A percentile compares a stretch with the other conserved stretches of the same genome.
Evolutionary conservation across 768 basidiomycete genomes (phyloP).

Genomic region (Boletus pseudopeckii): DNA sequence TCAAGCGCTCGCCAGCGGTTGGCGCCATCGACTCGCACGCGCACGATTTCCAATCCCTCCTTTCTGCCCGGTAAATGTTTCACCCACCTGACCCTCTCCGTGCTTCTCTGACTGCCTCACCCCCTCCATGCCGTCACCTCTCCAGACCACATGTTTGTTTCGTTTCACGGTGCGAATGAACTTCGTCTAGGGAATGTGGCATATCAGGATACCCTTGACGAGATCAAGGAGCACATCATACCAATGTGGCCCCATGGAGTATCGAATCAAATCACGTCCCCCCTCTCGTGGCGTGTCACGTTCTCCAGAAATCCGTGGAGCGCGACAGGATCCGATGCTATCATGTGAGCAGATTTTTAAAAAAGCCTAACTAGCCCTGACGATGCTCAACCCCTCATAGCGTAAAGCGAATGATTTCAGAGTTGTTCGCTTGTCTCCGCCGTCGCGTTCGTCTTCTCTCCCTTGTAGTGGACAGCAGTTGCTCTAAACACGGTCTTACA

Average conservation of each 20-base stretch:
- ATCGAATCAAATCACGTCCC: slow-evolving; percentile 39
- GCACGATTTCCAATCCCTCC: slow-evolving; percentile 36
- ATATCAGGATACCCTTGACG: slow-evolving; percentile 55
- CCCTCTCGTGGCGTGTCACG: slow-evolving; percentile 52
- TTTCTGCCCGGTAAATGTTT: slow-evolving; percentile 29
- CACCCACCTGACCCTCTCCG: neutral
- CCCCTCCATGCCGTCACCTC: slow-evolving; percentile 20
- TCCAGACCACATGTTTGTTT: slow-evolving; percentile 70
- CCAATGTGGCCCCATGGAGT: slow-evolving; percentile 69
- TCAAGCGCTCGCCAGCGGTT: slow-evolving; percentile 35
- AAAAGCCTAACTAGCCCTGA: neutral
- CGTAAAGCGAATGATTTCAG: slow-evolving; percentile 57
- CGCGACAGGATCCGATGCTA: slow-evolving; percentile 48
- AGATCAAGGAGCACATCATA: slow-evolving; percentile 54
- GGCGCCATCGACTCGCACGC: slow-evolving; percentile 32
- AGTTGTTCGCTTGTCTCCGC: slow-evolving; percentile 59
- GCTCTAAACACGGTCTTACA: slow-evolving; percentile 9
- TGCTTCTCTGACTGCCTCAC: slow-evolving; percentile 21
- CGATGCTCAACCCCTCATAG: slow-evolving; percentile 35
- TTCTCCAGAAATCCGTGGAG: slow-evolving; percentile 71
- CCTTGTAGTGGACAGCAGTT: slow-evolving; percentile 2
- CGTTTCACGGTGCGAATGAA: slow-evolving; percentile 64
- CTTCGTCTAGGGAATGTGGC: slow-evolving; percentile 45
- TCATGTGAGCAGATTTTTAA: slow-evolving; percentile 41
- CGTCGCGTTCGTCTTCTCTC: slow-evolving; percentile 43